A percentile compares a stretch with the other conserved stretches of the same genome.
These are phyloP conservation scores for Apophysomyces sp. DNA, from an alignment of 371 early-diverging fungal genomes.

Conservation along the genomic window DNA sequence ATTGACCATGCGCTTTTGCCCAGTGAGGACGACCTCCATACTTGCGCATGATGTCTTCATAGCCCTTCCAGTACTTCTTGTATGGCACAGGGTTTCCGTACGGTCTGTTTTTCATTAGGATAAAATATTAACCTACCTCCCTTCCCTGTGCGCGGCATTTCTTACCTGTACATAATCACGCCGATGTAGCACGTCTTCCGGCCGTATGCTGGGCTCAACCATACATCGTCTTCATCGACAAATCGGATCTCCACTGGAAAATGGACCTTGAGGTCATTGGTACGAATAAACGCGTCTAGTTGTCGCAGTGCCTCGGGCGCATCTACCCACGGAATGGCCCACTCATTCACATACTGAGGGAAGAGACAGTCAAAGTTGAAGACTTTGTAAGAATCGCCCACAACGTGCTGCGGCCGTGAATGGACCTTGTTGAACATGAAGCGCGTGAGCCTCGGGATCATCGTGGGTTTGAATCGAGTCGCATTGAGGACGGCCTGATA, in stretches of 20 bases:
- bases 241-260: constrained; percentile 84
- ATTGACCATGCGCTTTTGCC: constrained; percentile 79
- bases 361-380: constrained; percentile 88
- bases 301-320: constrained; percentile 64
- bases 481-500: constrained; percentile 71
- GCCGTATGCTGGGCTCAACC: constrained; percentile 77
- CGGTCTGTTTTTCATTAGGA: constrained; percentile 46
- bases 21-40: constrained; percentile 82
- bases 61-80: constrained; percentile 75
- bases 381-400: constrained; percentile 69
- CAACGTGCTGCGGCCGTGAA: constrained; percentile 45
- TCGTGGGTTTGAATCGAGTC: constrained; percentile 55
- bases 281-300: constrained; percentile 59
- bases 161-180: constrained; percentile 78
- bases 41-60: constrained; percentile 76
- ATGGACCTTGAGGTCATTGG: constrained; percentile 61
- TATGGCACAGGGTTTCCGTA: constrained; percentile 72
- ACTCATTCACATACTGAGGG: constrained; percentile 83
- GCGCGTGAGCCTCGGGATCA: constrained; percentile 60
- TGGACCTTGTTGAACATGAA: constrained; percentile 55
- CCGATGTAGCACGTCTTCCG: constrained; percentile 81
- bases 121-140: neutral
- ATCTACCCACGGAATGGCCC: constrained; percentile 76
- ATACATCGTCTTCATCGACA: constrained; percentile 73
- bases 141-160: neutral